Evolutionary conservation across 495 filamentous ascomycete species (phyloP), one percentile per base, ranked within the genome.

Genomic region (Evernia prunastri): DNA sequence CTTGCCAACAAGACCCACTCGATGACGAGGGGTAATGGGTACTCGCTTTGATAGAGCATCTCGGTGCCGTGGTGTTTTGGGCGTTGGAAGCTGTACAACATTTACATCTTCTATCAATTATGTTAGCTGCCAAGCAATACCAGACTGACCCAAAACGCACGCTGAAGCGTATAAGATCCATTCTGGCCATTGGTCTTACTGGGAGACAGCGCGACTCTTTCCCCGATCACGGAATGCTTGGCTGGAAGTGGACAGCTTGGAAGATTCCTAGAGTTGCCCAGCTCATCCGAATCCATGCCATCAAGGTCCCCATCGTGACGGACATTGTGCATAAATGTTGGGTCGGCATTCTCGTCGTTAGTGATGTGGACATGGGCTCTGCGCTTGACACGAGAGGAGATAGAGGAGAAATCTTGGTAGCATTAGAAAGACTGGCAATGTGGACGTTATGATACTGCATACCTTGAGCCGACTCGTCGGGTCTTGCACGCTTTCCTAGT

Each of bases 401-500:
- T 73, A 68, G 68, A 68, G 56, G 64, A 65, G 58, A 60, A 59
- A 60, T 58, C 67, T 69, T 35, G 62, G 64, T 66, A 63, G 42
- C 17, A 25, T 45, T 63, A 63, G 56, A 53, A n/a, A 60, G 61
- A 68, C 67, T 72, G 63, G 65, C 66, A 73, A 63, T 66, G 33
- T 57, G 60, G 58, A 67, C 69, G 60, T 67, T 71, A 58, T 33
- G 51, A 36, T 61, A 20, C 27, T 20, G 69, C 78, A 73, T 87
- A 90, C 89, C 85, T 74, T 78, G 75, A 59, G 68, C 47, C 53
- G 69, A 79, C 69, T 71, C 73, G 67, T 67, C 77, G 76, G 72
- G 76, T 74, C 79, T 86, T 79, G 73, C 82, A 82, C 90, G 85
- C 84, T 95, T 92, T 72, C 88, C 87, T 59, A 91, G 77, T 58